Conservation (phyloP, 2,329 filamentous ascomycete genomes). For the Onygena corvina region DNA sequence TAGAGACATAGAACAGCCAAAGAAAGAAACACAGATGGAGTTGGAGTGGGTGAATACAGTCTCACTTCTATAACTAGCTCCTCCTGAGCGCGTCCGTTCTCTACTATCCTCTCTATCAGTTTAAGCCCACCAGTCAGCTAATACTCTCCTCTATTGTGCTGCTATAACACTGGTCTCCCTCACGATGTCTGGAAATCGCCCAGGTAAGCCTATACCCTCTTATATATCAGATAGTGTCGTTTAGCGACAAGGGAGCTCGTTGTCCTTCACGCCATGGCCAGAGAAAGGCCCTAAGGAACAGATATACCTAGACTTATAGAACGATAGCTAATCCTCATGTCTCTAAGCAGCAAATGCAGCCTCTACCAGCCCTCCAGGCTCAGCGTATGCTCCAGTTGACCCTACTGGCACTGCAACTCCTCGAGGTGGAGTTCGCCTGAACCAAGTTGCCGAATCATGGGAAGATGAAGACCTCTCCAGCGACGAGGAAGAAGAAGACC, state of each 20-base stretch:
- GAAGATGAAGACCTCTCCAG: constrained; percentile 53
- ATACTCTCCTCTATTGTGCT: neutral
- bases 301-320: neutral
- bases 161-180: no score
- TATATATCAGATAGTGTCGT: neutral
- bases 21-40: neutral
- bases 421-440: neutral
- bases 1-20: neutral
- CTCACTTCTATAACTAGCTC: neutral
- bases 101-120: neutral
- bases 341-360: neutral
- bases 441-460: constrained; percentile 55
- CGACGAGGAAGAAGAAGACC: constrained; percentile 30
- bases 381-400: neutral
- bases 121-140: neutral
- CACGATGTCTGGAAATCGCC: neutral
- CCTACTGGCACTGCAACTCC: neutral
- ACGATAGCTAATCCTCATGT: neutral
- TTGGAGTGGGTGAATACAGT: neutral
- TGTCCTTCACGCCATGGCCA: neutral
- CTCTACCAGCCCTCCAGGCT: neutral
- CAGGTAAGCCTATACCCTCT: neutral
- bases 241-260: neutral
- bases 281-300: neutral
- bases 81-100: neutral